Percentiles rank a stretch among this genome's conserved stretches.
Evolutionary conservation across 129 eudicot species (phyloP).

Genomic region (Heracleum sosnowskyi): DNA sequence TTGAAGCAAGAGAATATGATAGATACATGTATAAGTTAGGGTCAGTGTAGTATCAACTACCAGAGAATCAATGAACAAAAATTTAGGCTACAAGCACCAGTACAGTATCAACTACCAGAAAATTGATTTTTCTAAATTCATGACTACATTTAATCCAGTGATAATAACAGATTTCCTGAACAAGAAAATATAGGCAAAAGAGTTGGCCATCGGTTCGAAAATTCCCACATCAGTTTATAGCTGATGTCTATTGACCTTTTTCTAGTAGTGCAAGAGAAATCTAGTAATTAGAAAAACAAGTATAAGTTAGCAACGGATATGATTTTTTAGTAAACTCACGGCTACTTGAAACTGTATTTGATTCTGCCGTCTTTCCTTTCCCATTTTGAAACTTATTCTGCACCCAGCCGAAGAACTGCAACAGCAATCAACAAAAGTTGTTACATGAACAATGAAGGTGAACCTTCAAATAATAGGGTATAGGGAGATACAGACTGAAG

Average conservation of each 20-base stretch:
- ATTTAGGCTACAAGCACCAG: background rate
- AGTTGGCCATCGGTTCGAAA: too few relatives aligned
- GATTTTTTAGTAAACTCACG: constrained; percentile 27
- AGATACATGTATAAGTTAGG: background rate
- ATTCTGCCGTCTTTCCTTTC: constrained; percentile 37
- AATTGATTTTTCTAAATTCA: background rate
- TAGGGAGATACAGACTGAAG: background rate
- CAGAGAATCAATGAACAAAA: background rate
- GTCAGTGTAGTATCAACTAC: background rate
- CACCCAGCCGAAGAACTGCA: constrained; percentile 91
- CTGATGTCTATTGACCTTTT: too few relatives aligned
- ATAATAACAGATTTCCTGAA: background rate
- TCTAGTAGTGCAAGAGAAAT: background rate
- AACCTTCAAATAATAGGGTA: background rate
- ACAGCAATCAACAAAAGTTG: constrained; percentile 9
- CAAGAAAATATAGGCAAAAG: background rate
- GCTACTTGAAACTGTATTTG: constrained; percentile 31
- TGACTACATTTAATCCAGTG: background rate
- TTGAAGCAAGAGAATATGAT: background rate
- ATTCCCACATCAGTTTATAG: too few relatives aligned
- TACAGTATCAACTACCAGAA: background rate
- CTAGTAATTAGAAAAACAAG: background rate
- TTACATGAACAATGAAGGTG: constrained; percentile 9
- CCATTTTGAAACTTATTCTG: constrained; percentile 56
- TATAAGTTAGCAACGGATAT: background rate